Evolutionary conservation across 441 rosid genomes (phyloP), one percentile per base, ranked within the genome.

Genomic region (Erodium chrysanthum): DNA sequence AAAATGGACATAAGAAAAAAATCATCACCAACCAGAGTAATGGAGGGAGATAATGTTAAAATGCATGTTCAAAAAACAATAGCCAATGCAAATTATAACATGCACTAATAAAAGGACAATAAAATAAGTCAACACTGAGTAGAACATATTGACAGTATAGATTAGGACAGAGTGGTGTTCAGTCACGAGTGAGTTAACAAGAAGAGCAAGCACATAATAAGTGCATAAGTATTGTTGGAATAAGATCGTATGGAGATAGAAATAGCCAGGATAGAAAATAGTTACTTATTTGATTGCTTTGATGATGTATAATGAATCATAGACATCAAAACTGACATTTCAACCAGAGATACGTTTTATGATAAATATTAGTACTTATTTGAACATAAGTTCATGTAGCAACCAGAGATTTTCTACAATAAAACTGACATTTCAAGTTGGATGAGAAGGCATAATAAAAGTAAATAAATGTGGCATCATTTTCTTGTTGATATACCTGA

Each of bases 401-500:
- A 40, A 10, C 46, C 46, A 40, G 14, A 40, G 46, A 40, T 40
- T 40, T 40, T 40, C 14, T 11, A 42, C 48, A 42, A 11, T 9
- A 12, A 12, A 42, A 42, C 48, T 42, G n/a, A 12, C n/a, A 42
- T 42, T 42, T 11, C 48, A 42, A 42, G n/a, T 42, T 12, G 1
- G 12, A 40, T 40, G 3, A 40, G 2, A 9, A 40, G 46, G 46
- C 46, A 10, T 7, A 40, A 40, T 40, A 40, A 40, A 40, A 10
- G 46, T 40, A 40, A 40, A 10, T 11, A 17, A 54, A 54, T 17
- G 23, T 54, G 61, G 59, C 8, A 35, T 35, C 22, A 5, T 7
- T 5, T 52, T 52, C 59, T 7, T 52, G 18, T 17, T 52, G 0
- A 60, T 4, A 2, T 78, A 96, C 99, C 96, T 92, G 98, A 76